Percentiles rank a stretch among this genome's conserved stretches.
These are phyloP conservation scores for Neotropicomus parvogracilis DNA, from an alignment of 1,284 basidiomycete genomes.

Conservation along the genomic window DNA sequence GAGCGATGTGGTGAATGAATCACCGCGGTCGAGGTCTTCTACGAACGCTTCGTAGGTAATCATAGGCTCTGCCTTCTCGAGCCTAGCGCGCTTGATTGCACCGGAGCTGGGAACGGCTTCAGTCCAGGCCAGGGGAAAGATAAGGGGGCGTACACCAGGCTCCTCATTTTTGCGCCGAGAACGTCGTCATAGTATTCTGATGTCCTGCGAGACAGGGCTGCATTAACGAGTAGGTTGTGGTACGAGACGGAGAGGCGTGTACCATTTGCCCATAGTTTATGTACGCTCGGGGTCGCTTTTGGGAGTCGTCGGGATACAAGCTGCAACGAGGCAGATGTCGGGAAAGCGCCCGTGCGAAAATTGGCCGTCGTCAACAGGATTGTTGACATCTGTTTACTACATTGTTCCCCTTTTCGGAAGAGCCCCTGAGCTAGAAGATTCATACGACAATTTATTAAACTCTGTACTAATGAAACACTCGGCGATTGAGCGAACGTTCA, in stretches of 20 bases:
- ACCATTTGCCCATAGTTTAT: constrained; percentile 40
- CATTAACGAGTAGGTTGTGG: background rate
- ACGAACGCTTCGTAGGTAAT: constrained; percentile 70
- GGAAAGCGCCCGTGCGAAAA: constrained; percentile 21
- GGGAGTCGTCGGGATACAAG: constrained; percentile 8
- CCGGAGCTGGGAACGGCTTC: constrained; percentile 46
- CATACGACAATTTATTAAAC: too few species aligned
- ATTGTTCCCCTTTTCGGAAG: background rate
- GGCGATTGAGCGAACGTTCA: too few species aligned
- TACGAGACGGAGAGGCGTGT: constrained; percentile 3
- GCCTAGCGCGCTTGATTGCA: constrained; percentile 56
- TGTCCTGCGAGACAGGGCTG: constrained; percentile 45
- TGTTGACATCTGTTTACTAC: constrained; percentile 20
- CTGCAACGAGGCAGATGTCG: constrained; percentile 30
- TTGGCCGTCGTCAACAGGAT: constrained; percentile 15
- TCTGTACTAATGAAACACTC: too few species aligned
- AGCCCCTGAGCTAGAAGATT: background rate
- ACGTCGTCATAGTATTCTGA: constrained; percentile 65
- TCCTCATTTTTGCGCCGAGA: constrained; percentile 64
- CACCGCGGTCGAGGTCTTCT: constrained; percentile 65
- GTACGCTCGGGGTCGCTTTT: constrained; percentile 5
- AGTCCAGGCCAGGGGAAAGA: constrained; percentile 1
- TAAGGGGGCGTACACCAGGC: constrained; percentile 55
- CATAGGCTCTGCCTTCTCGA: constrained; percentile 54
- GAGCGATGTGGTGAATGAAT: constrained; percentile 68